These are phyloP conservation scores for Pseudoscleropodium purum DNA, from an alignment of 225 moss, liverwort and hornwort species.

Conservation along the genomic window DNA sequence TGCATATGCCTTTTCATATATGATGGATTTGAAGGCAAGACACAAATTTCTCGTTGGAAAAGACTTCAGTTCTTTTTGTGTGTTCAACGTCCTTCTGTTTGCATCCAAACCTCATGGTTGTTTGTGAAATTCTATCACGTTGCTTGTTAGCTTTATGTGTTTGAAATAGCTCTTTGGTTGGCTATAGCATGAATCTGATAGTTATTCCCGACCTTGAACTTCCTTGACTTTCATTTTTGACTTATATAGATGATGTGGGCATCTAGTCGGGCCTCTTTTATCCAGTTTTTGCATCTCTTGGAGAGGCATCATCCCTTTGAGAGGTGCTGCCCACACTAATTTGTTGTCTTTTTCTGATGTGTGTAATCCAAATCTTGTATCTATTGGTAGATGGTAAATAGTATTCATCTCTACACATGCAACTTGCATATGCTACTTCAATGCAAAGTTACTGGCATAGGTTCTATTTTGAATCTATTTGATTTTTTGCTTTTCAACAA, in stretches of 20 bases:
- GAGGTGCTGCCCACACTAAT: conserved; percentile 25
- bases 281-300: conserved; percentile 76
- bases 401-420: neutral
- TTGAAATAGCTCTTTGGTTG: neutral
- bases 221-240: neutral
- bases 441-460: neutral
- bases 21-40: conserved; percentile 47
- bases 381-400: neutral
- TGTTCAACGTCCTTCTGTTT: neutral
- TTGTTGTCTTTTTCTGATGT: neutral
- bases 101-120: neutral
- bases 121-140: neutral
- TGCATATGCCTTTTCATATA: conserved; percentile 30
- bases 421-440: neutral
- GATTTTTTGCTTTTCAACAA: neutral
- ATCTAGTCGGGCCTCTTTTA: conserved; percentile 64
- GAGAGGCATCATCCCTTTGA: conserved; percentile 79
- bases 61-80: neutral
- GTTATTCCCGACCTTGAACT: neutral
- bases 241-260: conserved; percentile 34
- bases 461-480: neutral
- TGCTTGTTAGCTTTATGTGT: neutral
- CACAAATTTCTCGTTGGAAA: neutral
- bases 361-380: neutral
- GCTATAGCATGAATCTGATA: neutral